Evolutionary conservation across 441 rosid species (phyloP).

Genomic region (Melastoma candidum): DNA sequence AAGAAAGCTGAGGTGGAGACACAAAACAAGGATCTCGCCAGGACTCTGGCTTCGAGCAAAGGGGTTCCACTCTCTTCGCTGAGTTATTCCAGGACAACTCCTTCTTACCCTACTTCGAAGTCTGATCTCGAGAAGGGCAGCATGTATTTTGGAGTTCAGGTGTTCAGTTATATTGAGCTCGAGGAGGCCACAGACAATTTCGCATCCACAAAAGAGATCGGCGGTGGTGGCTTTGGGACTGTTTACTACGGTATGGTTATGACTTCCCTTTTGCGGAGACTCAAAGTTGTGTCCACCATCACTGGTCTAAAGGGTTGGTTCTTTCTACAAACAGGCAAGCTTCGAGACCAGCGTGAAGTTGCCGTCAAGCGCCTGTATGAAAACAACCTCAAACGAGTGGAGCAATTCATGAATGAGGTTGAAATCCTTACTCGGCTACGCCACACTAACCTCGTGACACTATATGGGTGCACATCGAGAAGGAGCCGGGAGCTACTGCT

Average conservation of each 20-base stretch:
- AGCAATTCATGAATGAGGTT: slow-evolving; percentile 53
- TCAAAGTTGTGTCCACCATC: background rate
- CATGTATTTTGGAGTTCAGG: slow-evolving; percentile 56
- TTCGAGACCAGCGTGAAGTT: slow-evolving; percentile 43
- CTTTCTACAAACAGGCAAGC: slow-evolving; percentile 31
- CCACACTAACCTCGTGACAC: slow-evolving; percentile 40
- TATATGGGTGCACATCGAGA: slow-evolving; percentile 51
- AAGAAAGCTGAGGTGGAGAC: slow-evolving; percentile 21
- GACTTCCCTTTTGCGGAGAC: background rate
- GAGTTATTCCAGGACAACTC: slow-evolving; percentile 26
- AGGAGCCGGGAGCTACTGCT: slow-evolving; percentile 47
- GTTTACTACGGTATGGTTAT: slow-evolving; percentile 59
- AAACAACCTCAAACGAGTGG: slow-evolving; percentile 39
- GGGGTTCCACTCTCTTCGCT: slow-evolving; percentile 25
- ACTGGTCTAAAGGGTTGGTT: background rate
- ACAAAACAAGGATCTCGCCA: slow-evolving; percentile 26
- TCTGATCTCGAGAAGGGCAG: slow-evolving; percentile 42
- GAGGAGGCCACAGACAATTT: slow-evolving; percentile 74
- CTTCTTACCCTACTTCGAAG: slow-evolving; percentile 27
- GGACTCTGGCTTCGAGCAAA: slow-evolving; percentile 32
- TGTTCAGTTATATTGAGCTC: slow-evolving; percentile 60
- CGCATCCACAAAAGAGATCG: slow-evolving; percentile 59
- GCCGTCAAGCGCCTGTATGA: slow-evolving; percentile 57
- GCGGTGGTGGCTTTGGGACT: slow-evolving; percentile 88
- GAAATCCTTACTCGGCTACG: slow-evolving; percentile 39